Evolutionary conservation across 2,329 filamentous ascomycete species (phyloP), one percentile per base, ranked within the genome.

Genomic region (Colletotrichum australisinense): DNA sequence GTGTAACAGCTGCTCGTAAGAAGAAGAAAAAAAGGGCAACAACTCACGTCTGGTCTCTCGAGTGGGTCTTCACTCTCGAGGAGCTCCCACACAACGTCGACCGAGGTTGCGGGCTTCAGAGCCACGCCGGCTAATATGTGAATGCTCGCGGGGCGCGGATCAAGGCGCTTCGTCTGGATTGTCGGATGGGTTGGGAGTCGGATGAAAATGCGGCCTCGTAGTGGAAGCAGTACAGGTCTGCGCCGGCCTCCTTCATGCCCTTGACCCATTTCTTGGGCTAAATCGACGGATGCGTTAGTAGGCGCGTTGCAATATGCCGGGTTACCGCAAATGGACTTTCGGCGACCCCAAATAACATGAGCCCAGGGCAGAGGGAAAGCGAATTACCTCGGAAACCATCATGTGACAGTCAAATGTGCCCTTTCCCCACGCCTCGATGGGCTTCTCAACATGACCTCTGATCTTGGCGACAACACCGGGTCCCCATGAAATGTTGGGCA

Each of bases 401-500:
- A 99, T 98, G 85, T 99, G 97, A 89, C 97, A 99, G 85, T 99
- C 97, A 82, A 99, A 99, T 16, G 96, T 98, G 75, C 97, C 97
- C 78, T 92, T 93, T 66, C 94, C 95, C 77, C 93, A 87, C 42
- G 89, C 89, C 64, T 89, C 86, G 53, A 88, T 87, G 3, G 95
- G 95, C 77, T 89, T 88, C 70, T 94, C 92, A 78, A 99, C 95
- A 79, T 98, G 94, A 58, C 90, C 88, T 75, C 97, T 92, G 79
- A 99, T 97, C 87, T 96, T 97, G 78, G 95, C 96, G 58, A 99
- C 97, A 49, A 99, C 95, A 5, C 96, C 95, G 24, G 96, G 92
- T 73, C 97, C 97, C 80, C 98, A 98, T 60, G 97, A 98, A 84
- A 99, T 95, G 86, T 99, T 99, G 65, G 97, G 97, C 55, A 99